Base-by-base conservation (phyloP, 208 protist genomes). In the Leishmania amazonensis region DNA sequence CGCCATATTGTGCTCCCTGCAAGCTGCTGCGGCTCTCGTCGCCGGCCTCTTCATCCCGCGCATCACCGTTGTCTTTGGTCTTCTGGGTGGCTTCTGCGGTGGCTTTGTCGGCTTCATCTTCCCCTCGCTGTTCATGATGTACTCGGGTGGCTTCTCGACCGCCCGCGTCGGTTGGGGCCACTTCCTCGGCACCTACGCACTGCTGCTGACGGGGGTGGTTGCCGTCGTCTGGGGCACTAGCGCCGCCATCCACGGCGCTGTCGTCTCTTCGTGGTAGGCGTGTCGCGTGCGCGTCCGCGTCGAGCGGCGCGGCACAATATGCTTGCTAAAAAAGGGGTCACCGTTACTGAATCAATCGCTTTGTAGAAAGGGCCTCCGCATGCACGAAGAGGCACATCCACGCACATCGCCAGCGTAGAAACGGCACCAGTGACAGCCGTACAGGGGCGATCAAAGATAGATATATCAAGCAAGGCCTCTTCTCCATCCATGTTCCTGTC, bases 101-200 rank as follows among this genome's bases (percentile, higher is more conserved):
- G 91, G 91, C 31, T 94, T 90, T 76, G 79, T 97, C n/a, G 91
- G 88, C 42, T 97, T 92, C 83, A 81, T 96, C 51, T 94, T 95
- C 67, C 95, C 95, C 15, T 85, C 95, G 58, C 76, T 91, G 42
- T 89, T 96, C 77, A 88, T 85, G 79, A 74, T 74, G 68, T 74
- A 74, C 42, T n/a, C 68, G 2, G 68, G 68, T 28, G 45, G 45
- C 45, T 74, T 81, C 53, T 81, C 42, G 3, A 11, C 87, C 8
- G n/a, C 47, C 19, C 57, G 53, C 1, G 83, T 90, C 0, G 91
- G 91, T 4, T 91, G 85, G 83, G 65, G 71, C 28, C 80, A 92
- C 75, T 96, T 88, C 78, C 53, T 93, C 47, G 89, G 81, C 40
- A 90, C 93, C 13, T 93, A 92, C 71, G 45, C 85, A 2, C 78